A percentile compares a stretch with the other conserved stretches of the same genome.
Conservation (phyloP, 2,329 filamentous ascomycete genomes). For the Phyllosticta citribraziliensis region DNA sequence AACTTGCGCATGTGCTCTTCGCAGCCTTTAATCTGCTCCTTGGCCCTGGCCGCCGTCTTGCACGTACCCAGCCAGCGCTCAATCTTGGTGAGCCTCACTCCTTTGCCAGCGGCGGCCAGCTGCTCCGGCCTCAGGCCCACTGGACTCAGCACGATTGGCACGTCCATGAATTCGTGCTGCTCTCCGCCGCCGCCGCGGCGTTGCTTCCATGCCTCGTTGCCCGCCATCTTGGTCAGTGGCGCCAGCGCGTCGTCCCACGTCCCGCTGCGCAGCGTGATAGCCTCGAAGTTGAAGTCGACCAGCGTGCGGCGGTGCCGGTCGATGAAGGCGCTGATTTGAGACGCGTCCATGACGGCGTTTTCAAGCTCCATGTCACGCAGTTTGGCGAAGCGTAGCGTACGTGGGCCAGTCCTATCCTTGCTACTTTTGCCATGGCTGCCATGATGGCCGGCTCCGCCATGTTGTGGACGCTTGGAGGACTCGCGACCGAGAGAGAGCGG, state of each 20-base stretch:
- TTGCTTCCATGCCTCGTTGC: conserved; percentile 30
- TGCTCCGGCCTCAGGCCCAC: conserved; percentile 24
- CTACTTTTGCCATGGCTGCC: not conserved
- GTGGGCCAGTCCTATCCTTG: conserved; percentile 23
- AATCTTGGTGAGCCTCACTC: conserved; percentile 11
- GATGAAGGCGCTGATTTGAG: conserved; percentile 62
- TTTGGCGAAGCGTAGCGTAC: conserved; percentile 50
- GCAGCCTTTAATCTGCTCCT: conserved; percentile 26
- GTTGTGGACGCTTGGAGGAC: conserved; percentile 15
- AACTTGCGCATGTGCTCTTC: conserved; percentile 29
- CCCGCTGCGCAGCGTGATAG: conserved; percentile 59
- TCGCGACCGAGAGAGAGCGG: conserved; percentile 60
- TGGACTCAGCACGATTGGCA: conserved; percentile 28
- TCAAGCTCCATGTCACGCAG: conserved; percentile 60
- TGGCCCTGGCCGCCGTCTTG: conserved; percentile 14
- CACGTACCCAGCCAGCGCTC: conserved; percentile 19
- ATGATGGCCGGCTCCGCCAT: not conserved
- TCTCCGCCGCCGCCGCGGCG: not conserved
- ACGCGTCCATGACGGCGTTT: conserved; percentile 62
- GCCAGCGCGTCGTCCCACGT: conserved; percentile 77
- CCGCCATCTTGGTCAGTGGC: conserved; percentile 46
- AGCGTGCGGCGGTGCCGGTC: conserved; percentile 56
- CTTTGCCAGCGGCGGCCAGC: conserved; percentile 20
- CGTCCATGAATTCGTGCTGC: conserved; percentile 25
- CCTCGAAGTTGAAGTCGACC: conserved; percentile 70